Evolutionary conservation across 2,329 filamentous ascomycete species (phyloP), one percentile per base, ranked within the genome.

Genomic region (Fusarium nanum): DNA sequence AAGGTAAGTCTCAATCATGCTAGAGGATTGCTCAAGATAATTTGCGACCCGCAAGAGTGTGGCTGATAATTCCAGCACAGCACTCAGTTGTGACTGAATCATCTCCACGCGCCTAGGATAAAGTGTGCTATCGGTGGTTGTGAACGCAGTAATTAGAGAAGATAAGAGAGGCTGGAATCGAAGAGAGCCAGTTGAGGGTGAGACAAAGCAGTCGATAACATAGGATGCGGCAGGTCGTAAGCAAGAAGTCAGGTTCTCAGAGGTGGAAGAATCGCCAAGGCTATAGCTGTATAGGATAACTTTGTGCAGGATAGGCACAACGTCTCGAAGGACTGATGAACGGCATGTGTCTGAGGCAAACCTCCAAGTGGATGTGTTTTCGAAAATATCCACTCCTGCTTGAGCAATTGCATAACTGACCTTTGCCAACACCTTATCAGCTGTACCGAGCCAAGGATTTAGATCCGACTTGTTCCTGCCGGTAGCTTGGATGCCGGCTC

Each of bases 291-390:
- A 91, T 34, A 86, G 83, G 23, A 98, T 81, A 30, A 97, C 85
- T 47, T 88, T 90, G 68, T 91, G 86, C 76, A 98, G 90, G 16
- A 91, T 87, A 7, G 85, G 85, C 27, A 93, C 86, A 27, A 97
- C 88, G 44, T 86, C 85, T 20, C 86, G 85, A 62, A 93, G 88
- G 50, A 98, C 86, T 59, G 89, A 84, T 53, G 89, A 87, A 45
- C 91, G 89, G 70, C 94, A 91, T 27, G 89, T 83, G 13, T 89
- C 85, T 3, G 87, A 85, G 9, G 87, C 85, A 77, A 97, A 98
- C 71, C 91, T 91, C 96, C 95, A 99, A 7, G 90, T 93, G 30
- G 89, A 88, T 40, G 92, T 92, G 78, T 92, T 96, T 81, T 97
- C 94, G 72, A 97, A 91, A 9, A 97, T 88, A 75, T 97, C 94